phyloP scores from a whole-genome alignment of 805 yeast species.

The Metschnikowia matae region DNA sequence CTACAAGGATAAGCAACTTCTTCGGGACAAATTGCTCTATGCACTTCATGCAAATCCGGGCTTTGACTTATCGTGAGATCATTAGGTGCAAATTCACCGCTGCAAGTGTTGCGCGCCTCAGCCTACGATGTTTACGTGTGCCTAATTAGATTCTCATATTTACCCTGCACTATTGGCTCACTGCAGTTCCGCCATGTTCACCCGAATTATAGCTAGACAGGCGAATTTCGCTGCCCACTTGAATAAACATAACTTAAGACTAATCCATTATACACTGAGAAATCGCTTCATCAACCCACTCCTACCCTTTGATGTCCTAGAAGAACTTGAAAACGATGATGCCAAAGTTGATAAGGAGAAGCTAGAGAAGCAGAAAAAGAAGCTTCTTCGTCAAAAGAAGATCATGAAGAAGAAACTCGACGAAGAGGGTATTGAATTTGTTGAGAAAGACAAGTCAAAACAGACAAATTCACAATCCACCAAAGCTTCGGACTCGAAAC shows the following conservation, averaged over 20 bases:
- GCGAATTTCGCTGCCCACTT: background rate
- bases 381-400: conserved; percentile 22
- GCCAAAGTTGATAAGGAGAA: conserved; percentile 24
- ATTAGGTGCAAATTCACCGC: background rate
- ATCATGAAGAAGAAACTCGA: conserved; percentile 13
- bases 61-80: conserved; percentile 56
- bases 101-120: background rate
- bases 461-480: background rate
- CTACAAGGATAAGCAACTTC: conserved; percentile 41
- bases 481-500: background rate
- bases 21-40: conserved; percentile 65
- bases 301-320: conserved; percentile 40
- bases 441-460: background rate
- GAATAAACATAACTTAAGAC: background rate
- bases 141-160: background rate
- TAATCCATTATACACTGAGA: background rate
- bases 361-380: conserved; percentile 25
- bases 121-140: background rate
- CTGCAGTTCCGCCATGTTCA: background rate
- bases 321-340: conserved; percentile 33
- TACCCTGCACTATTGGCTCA: background rate
- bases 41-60: conserved; percentile 83
- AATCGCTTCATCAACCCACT: conserved; percentile 29
- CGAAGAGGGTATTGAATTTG: background rate
- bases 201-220: background rate